These are phyloP conservation scores for Yarrowia divulgata DNA, from an alignment of 805 yeast genomes.

Conservation along the genomic window DNA sequence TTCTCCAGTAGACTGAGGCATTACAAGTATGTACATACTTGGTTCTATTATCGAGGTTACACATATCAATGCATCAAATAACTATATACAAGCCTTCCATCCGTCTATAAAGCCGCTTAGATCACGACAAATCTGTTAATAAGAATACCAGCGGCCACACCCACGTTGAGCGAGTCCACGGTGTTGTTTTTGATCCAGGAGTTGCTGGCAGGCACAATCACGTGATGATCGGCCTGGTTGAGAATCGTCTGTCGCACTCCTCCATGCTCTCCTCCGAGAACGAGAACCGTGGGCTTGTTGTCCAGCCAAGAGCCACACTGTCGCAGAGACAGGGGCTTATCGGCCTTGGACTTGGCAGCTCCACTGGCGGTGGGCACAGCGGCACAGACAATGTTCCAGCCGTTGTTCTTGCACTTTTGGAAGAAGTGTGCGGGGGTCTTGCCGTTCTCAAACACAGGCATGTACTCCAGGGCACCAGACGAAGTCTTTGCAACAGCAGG, in stretches of 20 bases:
- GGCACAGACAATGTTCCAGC: constrained; percentile 78
- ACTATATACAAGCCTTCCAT: constrained; percentile 24
- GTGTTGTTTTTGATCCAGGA: constrained; percentile 41
- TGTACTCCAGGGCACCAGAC: constrained; percentile 81
- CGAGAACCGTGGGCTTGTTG: constrained; percentile 67
- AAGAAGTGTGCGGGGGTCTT: constrained; percentile 66
- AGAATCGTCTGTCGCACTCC: constrained; percentile 77
- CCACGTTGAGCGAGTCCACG: constrained; percentile 85
- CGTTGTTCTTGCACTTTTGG: constrained; percentile 59
- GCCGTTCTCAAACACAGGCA: constrained; percentile 65
- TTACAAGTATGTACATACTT: too few species aligned
- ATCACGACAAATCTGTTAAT: constrained; percentile 49
- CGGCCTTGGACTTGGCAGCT: constrained; percentile 46
- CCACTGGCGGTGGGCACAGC: constrained; percentile 51
- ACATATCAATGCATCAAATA: constrained; percentile 13
- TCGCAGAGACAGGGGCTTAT: constrained; percentile 52
- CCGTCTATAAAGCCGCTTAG: constrained; percentile 2
- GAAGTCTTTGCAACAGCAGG: constrained; percentile 82
- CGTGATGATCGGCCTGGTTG: constrained; percentile 50
- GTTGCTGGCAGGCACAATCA: constrained; percentile 41
- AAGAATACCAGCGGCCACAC: constrained; percentile 84
- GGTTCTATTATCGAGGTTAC: too few species aligned
- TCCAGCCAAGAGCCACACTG: constrained; percentile 57
- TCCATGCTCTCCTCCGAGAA: constrained; percentile 84
- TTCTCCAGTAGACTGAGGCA: too few species aligned